Conservation (phyloP, 1,139 yeast genomes). For the Lodderomyces jiufengensis region DNA sequence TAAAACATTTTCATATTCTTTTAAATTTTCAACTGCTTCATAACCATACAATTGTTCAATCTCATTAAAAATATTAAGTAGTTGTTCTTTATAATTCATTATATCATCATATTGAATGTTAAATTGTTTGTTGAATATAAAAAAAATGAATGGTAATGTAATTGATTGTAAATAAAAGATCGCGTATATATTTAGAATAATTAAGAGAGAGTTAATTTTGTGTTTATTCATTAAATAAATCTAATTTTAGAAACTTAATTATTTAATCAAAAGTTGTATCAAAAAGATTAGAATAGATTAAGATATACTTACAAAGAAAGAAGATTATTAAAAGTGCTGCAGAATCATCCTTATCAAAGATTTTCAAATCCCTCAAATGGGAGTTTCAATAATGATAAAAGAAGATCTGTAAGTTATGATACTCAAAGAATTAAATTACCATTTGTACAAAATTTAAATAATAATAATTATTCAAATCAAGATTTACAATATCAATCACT, state of each 20-base stretch:
- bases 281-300: too few species aligned
- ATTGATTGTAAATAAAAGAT: too few species aligned
- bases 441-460: conserved; percentile 3
- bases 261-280: too few species aligned
- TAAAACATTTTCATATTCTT: conserved; percentile 18
- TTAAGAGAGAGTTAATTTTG: too few species aligned
- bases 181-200: too few species aligned
- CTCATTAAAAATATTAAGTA: conserved; percentile 23
- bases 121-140: not conserved
- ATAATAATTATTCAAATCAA: not conserved
- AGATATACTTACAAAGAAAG: conserved; percentile 1
- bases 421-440: conserved; percentile 23
- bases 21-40: conserved; percentile 7
- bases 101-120: too few species aligned
- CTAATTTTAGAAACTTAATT: too few species aligned
- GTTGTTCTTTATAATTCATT: conserved; percentile 14
- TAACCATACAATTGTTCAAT: conserved; percentile 20
- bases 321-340: too few species aligned
- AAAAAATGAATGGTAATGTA: not conserved
- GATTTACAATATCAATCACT: conserved; percentile 5
- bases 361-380: conserved; percentile 6
- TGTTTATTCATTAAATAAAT: too few species aligned
- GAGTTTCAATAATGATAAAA: conserved; percentile 12
- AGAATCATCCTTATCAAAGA: conserved; percentile 6
- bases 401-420: conserved; percentile 32